These are phyloP conservation scores for Coemansia sp. DNA, from an alignment of 192 early-diverging fungal genomes.

Conservation along the genomic window DNA sequence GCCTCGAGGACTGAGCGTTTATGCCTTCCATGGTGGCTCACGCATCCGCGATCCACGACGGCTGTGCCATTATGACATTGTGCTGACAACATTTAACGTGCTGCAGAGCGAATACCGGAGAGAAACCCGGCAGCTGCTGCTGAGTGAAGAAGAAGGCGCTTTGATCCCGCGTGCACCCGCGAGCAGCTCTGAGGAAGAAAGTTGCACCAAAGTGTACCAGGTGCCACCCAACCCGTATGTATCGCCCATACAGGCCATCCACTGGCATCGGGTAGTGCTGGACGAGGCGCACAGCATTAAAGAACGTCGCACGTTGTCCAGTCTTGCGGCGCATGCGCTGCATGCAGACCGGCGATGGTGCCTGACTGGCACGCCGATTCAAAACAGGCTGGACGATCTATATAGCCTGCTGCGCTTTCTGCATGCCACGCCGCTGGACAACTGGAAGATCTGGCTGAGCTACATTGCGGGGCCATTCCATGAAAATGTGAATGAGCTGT, in stretches of 20 bases:
- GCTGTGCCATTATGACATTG: slow-evolving; percentile 63
- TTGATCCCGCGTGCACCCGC: slow-evolving; percentile 8
- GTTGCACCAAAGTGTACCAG: slow-evolving; percentile 20
- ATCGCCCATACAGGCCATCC: slow-evolving; percentile 55
- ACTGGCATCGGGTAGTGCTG: slow-evolving; percentile 85
- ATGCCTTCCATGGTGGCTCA: slow-evolving; percentile 63
- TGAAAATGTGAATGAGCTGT: slow-evolving; percentile 51
- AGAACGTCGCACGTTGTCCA: slow-evolving; percentile 67
- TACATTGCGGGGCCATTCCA: slow-evolving; percentile 75
- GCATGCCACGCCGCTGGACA: slow-evolving; percentile 63
- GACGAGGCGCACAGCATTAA: slow-evolving; percentile 96
- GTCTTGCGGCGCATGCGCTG: slow-evolving; percentile 70
- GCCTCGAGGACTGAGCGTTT: slow-evolving; percentile 40
- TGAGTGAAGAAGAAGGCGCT: not conserved
- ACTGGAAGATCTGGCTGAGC: slow-evolving; percentile 72
- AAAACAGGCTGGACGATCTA: slow-evolving; percentile 82
- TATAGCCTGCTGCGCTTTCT: slow-evolving; percentile 85
- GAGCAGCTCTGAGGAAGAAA: slow-evolving; percentile 42
- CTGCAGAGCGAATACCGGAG: slow-evolving; percentile 56
- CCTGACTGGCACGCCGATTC: slow-evolving; percentile 90
- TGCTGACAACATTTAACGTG: slow-evolving; percentile 72
- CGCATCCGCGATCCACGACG: slow-evolving; percentile 47
- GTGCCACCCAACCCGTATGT: slow-evolving; percentile 42
- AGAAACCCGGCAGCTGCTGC: slow-evolving; percentile 31
- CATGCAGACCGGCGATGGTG: slow-evolving; percentile 77